Base-by-base conservation (phyloP, 306 rosid species). In the Prinsepia uniflora region DNA sequence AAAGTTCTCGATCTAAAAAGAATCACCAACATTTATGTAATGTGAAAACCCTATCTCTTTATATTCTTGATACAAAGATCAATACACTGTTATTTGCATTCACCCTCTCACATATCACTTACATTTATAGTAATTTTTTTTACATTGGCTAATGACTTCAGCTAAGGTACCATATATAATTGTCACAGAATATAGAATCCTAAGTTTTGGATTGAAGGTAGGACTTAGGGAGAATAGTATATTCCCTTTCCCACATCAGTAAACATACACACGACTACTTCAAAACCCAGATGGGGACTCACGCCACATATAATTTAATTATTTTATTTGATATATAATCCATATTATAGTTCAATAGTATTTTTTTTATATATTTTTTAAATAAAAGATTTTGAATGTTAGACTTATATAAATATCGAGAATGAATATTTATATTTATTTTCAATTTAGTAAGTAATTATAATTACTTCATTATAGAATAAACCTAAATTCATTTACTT, bases 231-330 rank as follows among this genome's bases (percentile, higher is more conserved):
- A 30, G 24, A 54, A 64, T 55, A 78, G 56, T 54, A 74, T 78
- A 75, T 75, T 82, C 78, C 57, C 53, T 15, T 65, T 73, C 78
- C 70, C 5, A 34, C 11, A 54, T 58, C n/a, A 71, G 71, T 30
- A 64, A 79, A 57, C 6, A 10, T 9, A 61, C 57, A 9, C 36
- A 72, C 17, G 66, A 44, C 2, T 10, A 52, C 56, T 59, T 72
- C 55, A 15, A 60, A 20, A 10, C 49, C 71, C 11, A 72, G 75
- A 67, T 54, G 49, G 57, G 46, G 78, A 71, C 58, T 73, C 64
- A 14, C 34, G 40, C 3, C 42, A 41, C 65, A 47, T 66, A 55
- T 44, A 36, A 47, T 53, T 53, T 71, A 47, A 59, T 30, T 52
- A 15, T 30, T 30, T 3, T 2, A 30, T 30, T 1, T 30, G 4